Evolutionary conservation across 2,329 filamentous ascomycete genomes (phyloP).

Genomic region (Pseudocercospora musae): DNA sequence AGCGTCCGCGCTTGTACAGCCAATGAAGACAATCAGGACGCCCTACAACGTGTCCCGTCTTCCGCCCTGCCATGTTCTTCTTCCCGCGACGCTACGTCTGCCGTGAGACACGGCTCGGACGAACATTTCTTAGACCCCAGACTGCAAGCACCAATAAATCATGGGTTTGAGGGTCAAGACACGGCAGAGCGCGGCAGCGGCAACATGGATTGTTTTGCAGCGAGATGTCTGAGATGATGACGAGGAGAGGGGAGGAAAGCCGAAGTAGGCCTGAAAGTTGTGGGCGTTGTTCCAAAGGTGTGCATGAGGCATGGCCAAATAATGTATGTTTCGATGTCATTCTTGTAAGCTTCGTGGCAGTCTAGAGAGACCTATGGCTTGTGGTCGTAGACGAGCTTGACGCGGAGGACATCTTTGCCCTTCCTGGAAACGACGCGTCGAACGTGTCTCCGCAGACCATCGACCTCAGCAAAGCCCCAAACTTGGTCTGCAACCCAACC

Average conservation of each 20-base stretch:
- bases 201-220: too few relatives aligned
- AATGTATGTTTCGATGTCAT: background rate
- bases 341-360: background rate
- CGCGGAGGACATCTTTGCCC: constrained; percentile 38
- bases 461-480: constrained; percentile 47
- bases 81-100: background rate
- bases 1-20: background rate
- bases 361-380: constrained; percentile 6
- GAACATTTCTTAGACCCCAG: constrained; percentile 3
- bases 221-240: too few relatives aligned
- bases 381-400: constrained; percentile 45
- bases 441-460: constrained; percentile 42
- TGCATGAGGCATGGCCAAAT: background rate
- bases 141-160: background rate
- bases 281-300: background rate
- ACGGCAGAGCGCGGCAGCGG: background rate
- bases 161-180: background rate
- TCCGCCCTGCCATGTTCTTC: background rate
- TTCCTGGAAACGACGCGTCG: constrained; percentile 38
- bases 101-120: constrained; percentile 1
- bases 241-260: background rate
- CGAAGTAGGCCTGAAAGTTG: background rate
- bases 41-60: background rate
- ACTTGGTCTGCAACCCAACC: constrained; percentile 56
- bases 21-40: background rate